Evolutionary conservation across 2,329 filamentous ascomycete genomes (phyloP), one percentile per base, ranked within the genome.

Genomic region (Balansia obtecta): DNA sequence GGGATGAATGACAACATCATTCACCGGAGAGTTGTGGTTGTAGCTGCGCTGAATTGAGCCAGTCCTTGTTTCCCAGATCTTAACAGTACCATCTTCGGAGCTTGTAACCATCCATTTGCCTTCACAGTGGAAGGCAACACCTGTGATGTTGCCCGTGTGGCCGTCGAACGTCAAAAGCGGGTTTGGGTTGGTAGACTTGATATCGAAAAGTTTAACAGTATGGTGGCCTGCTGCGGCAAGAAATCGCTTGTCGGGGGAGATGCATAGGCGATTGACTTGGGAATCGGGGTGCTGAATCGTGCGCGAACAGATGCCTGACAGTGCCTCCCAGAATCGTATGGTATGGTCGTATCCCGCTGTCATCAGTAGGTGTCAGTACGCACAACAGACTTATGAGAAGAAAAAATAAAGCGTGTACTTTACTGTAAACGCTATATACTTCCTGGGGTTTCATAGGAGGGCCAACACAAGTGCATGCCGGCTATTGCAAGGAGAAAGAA

Each of bases 31-130:
- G 49, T 85, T 86, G 65, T 98, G 93, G 58, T 80, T 84, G 66
- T 98, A 98, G 68, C 91, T 95, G 50, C 93, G 81, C 69, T 98
- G 93, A 50, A 97, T 82, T 52, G 79, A 83, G 44, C 88, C 91
- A 12, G 79, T 86, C 45, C 90, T 76, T 5, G 89, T 95, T 65
- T 96, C 91, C 90, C 90, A 96, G 56, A 96, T 95, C 74, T 95
- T 95, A 63, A 96, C 90, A 0, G 88, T 95, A 60, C 90, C 88
- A 63, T 98, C 93, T 68, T 98, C 93, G 45, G 88, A 95, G 67
- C 86, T 94, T 10, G 93, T 98, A 16, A 97, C 93, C 87, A 98
- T 96, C 93, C 93, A 98, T 71, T 98, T 98, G 11, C 91, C 90
- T 68, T 98, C 93, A 66, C 91, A 97, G 67, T 98, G 93, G 65